A percentile compares a stretch with the other conserved stretches of the same genome.
Evolutionary conservation across 495 filamentous ascomycete species (phyloP).

Genomic region (Hypoxylon lenormandii): DNA sequence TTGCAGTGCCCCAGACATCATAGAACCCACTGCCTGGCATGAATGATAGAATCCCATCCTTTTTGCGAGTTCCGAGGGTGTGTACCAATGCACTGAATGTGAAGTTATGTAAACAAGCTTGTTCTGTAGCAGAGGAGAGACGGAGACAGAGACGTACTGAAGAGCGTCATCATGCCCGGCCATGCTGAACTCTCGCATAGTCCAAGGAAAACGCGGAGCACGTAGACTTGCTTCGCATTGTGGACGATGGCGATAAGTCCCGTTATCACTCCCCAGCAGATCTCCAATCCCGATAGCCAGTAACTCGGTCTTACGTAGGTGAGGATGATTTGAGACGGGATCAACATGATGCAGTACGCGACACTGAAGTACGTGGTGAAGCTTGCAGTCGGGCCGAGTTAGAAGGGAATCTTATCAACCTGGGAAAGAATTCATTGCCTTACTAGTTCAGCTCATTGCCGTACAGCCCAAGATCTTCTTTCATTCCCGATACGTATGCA

Average conservation of each 20-base stretch:
- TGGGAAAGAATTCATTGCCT: neutral
- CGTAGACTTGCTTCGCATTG: slow-evolving; percentile 53
- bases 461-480: slow-evolving; percentile 56
- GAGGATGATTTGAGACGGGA: slow-evolving; percentile 67
- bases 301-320: slow-evolving; percentile 56
- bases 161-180: slow-evolving; percentile 57
- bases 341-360: slow-evolving; percentile 60
- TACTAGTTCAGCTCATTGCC: slow-evolving; percentile 59
- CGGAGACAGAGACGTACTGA: slow-evolving; percentile 46
- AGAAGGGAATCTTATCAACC: neutral
- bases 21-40: slow-evolving; percentile 54
- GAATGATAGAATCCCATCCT: slow-evolving; percentile 60
- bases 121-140: neutral
- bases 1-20: slow-evolving; percentile 64
- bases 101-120: slow-evolving; percentile 3
- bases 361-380: slow-evolving; percentile 67
- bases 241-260: slow-evolving; percentile 50
- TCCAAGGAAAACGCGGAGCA: slow-evolving; percentile 64
- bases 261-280: slow-evolving; percentile 60
- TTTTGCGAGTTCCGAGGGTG: slow-evolving; percentile 54
- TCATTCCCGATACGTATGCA: slow-evolving; percentile 60
- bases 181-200: slow-evolving; percentile 63
- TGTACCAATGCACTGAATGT: slow-evolving; percentile 55
- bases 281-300: slow-evolving; percentile 58
- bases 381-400: slow-evolving; percentile 27